Conservation (phyloP, 2,329 filamentous ascomycete species). For the Hawksworthiomyces lignivorus region DNA sequence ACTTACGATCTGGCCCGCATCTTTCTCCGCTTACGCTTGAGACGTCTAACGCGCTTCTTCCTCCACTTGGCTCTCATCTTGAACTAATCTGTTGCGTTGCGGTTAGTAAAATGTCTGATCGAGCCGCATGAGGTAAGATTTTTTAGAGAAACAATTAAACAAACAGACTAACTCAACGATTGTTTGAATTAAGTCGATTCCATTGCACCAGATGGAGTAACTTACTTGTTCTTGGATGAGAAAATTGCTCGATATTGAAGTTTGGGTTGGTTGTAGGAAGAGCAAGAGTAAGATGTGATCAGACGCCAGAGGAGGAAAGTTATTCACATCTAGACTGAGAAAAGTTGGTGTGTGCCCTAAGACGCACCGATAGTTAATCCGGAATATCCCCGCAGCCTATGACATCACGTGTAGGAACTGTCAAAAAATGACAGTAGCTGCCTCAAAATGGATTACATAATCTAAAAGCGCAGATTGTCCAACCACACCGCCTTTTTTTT, state of each 20-base stretch:
- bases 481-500: slow-evolving; percentile 12
- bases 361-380: slow-evolving; percentile 14
- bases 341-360: slow-evolving; percentile 17
- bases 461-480: too few species aligned
- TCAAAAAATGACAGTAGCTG: too few species aligned
- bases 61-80: slow-evolving; percentile 97
- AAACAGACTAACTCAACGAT: too few species aligned
- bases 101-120: too few species aligned
- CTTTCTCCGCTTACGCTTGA: slow-evolving; percentile 99
- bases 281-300: too few species aligned
- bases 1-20: slow-evolving; percentile 94
- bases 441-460: too few species aligned
- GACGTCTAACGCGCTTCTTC: slow-evolving; percentile 98
- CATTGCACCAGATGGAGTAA: background rate
- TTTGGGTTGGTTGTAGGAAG: slow-evolving; percentile 19
- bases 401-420: slow-evolving; percentile 1
- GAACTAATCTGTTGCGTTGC: slow-evolving; percentile 32
- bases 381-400: slow-evolving; percentile 6
- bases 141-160: background rate
- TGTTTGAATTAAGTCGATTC: too few species aligned
- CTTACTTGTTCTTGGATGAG: slow-evolving; percentile 35
- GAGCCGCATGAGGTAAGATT: too few species aligned
- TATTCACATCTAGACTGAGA: background rate
- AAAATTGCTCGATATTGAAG: slow-evolving; percentile 34
- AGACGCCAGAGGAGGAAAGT: too few species aligned